These are phyloP conservation scores for Xanthoconium purpureum DNA, from an alignment of 768 basidiomycete genomes.

Conservation along the genomic window DNA sequence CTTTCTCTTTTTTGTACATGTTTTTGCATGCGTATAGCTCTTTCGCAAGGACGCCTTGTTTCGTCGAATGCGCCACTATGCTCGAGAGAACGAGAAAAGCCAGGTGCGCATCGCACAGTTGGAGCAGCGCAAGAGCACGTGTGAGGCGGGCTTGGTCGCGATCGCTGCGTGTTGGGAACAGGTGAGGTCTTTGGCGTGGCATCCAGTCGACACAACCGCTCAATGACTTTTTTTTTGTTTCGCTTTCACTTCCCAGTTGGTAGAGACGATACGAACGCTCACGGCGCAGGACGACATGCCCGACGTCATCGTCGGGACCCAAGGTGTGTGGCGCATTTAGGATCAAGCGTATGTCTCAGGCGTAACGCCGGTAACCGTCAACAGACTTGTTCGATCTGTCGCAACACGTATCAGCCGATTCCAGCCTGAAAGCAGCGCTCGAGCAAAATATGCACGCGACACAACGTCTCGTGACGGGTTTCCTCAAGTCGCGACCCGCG, in stretches of 20 bases:
- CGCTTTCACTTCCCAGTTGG: slow-evolving; percentile 43
- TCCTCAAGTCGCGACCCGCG: slow-evolving; percentile 40
- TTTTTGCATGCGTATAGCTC: slow-evolving; percentile 41
- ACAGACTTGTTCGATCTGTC: slow-evolving; percentile 34
- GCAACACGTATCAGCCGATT: slow-evolving; percentile 31
- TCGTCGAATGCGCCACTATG: slow-evolving; percentile 80
- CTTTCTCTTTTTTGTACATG: slow-evolving; percentile 2
- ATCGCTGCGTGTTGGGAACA: slow-evolving; percentile 81
- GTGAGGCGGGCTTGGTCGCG: slow-evolving; percentile 68
- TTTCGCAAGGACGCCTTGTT: slow-evolving; percentile 87
- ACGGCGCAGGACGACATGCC: slow-evolving; percentile 51
- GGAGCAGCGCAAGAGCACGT: slow-evolving; percentile 61
- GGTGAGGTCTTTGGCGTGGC: slow-evolving; percentile 38
- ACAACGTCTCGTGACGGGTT: slow-evolving; percentile 53
- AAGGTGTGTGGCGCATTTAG: slow-evolving; percentile 32
- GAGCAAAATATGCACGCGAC: slow-evolving; percentile 58
- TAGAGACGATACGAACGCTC: slow-evolving; percentile 62
- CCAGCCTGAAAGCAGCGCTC: slow-evolving; percentile 40
- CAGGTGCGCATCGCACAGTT: slow-evolving; percentile 59
- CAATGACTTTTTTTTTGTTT: background rate
- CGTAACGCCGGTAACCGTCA: background rate
- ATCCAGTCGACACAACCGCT: background rate
- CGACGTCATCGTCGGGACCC: slow-evolving; percentile 38
- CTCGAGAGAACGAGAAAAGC: slow-evolving; percentile 67
- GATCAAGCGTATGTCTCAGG: background rate